Conservation (phyloP, 2,329 filamentous ascomycete genomes). For the Macrophomina pseudophaseolina region DNA sequence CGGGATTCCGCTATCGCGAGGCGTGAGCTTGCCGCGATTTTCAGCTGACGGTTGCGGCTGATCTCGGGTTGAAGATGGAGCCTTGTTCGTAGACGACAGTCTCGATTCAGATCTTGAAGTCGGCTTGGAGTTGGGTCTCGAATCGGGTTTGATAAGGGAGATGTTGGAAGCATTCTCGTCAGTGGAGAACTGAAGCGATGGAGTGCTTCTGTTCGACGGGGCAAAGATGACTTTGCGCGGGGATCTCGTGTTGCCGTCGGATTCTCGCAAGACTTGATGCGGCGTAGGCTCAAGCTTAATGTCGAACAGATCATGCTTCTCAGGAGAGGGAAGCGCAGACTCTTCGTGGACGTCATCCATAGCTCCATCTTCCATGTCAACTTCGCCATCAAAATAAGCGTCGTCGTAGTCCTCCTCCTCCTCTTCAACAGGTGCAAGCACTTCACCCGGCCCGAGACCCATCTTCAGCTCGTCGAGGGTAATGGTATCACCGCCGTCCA, state of each 20-base stretch:
- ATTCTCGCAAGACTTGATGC: slow-evolving; percentile 41
- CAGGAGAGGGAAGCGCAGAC: slow-evolving; percentile 35
- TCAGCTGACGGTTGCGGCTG: slow-evolving; percentile 3
- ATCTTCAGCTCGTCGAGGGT: slow-evolving; percentile 65
- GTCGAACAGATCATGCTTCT: slow-evolving; percentile 38
- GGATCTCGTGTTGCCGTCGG: slow-evolving; percentile 41
- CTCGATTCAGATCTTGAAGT: slow-evolving; percentile 29
- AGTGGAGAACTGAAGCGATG: slow-evolving; percentile 40
- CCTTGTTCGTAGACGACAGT: slow-evolving; percentile 30
- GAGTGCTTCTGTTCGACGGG: slow-evolving; percentile 31
- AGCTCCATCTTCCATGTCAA: slow-evolving; percentile 28
- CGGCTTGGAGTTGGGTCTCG: background rate
- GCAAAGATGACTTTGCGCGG: slow-evolving; percentile 47
- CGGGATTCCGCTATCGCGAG: slow-evolving; percentile 17
- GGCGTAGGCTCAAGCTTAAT: slow-evolving; percentile 39
- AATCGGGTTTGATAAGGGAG: slow-evolving; percentile 32
- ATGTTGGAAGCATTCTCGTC: slow-evolving; percentile 42
- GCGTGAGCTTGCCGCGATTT: slow-evolving; percentile 1
- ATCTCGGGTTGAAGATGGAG: background rate
- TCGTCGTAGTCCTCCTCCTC: slow-evolving; percentile 34
- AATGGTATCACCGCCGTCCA: slow-evolving; percentile 70
- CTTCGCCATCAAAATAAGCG: slow-evolving; percentile 32
- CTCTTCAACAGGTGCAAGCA: slow-evolving; percentile 40
- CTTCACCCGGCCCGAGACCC: slow-evolving; percentile 64
- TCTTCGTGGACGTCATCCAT: slow-evolving; percentile 27